Conservation (phyloP, 1,139 yeast species). For the Lipomyces yarrowii region DNA sequence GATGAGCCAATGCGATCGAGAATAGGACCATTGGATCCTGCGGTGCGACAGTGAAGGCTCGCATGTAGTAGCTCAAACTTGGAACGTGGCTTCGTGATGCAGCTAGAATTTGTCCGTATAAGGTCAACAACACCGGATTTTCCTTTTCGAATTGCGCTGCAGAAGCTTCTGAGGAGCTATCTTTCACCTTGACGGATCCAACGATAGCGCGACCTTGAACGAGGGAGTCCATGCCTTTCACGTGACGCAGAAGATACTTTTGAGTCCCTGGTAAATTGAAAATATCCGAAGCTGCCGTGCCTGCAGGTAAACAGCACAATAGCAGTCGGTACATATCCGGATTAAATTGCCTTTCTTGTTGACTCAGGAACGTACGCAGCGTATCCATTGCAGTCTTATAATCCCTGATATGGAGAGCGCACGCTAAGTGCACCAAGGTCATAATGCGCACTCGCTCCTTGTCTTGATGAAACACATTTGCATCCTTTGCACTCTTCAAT, state of each 20-base stretch:
- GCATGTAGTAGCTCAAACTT: conserved; percentile 66
- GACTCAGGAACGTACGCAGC: conserved; percentile 58
- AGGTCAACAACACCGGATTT: conserved; percentile 71
- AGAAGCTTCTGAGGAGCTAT: conserved; percentile 36
- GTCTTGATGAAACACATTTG: conserved; percentile 74
- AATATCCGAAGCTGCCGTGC: conserved; percentile 57
- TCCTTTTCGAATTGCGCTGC: conserved; percentile 46
- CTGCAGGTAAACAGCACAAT: conserved; percentile 62
- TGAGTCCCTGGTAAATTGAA: conserved; percentile 83
- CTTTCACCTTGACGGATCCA: conserved; percentile 76
- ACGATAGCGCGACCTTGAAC: conserved; percentile 55
- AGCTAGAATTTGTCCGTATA: conserved; percentile 78
- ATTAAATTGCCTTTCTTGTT: conserved; percentile 69
- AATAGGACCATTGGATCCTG: conserved; percentile 80
- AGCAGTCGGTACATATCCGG: conserved; percentile 69
- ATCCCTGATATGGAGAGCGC: conserved; percentile 61
- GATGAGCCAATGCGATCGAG: conserved; percentile 73
- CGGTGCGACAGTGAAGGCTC: conserved; percentile 48
- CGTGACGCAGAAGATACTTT: conserved; percentile 82
- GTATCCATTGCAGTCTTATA: conserved; percentile 56
- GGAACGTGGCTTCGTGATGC: conserved; percentile 84
- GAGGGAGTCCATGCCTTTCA: conserved; percentile 82
- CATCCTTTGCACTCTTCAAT: conserved; percentile 71
- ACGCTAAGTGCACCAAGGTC: conserved; percentile 64
- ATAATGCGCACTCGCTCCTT: conserved; percentile 57